These are phyloP conservation scores for Coleophoma crateriformis DNA, from an alignment of 2,329 filamentous ascomycete species.

Conservation along the genomic window DNA sequence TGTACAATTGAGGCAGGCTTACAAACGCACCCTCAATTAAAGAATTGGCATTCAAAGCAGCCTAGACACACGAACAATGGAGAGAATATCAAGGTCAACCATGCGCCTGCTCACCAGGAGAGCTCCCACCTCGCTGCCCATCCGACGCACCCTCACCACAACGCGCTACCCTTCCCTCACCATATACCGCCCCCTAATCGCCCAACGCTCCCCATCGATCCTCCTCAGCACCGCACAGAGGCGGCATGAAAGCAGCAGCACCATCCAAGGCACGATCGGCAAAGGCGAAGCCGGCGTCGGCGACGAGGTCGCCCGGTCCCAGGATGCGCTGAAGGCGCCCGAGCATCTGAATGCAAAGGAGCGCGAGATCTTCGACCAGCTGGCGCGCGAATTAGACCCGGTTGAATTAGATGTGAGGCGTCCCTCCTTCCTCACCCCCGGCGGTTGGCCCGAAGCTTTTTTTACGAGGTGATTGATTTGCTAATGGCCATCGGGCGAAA, in stretches of 20 bases:
- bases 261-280: slow-evolving; percentile 6
- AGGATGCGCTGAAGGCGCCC: slow-evolving; percentile 32
- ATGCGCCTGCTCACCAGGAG: no score
- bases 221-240: neutral
- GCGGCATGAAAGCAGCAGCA: slow-evolving; percentile 6
- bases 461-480: neutral
- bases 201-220: neutral
- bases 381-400: slow-evolving; percentile 24
- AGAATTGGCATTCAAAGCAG: no score
- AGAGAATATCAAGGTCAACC: no score
- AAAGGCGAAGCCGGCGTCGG: slow-evolving; percentile 6
- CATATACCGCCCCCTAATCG: no score
- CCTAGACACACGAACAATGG: no score
- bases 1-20: no score
- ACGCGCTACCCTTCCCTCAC: no score
- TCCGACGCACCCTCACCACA: no score
- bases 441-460: neutral
- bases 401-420: slow-evolving; percentile 24
- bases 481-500: slow-evolving; percentile 17
- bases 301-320: neutral
- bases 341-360: slow-evolving; percentile 50
- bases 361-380: slow-evolving; percentile 47
- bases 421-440: neutral
- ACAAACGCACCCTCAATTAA: no score
- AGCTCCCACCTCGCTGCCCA: no score